Percentiles rank a stretch among this genome's conserved stretches.
Evolutionary conservation across 306 rosid species (phyloP).

Genomic region (Castanopsis chinensis): DNA sequence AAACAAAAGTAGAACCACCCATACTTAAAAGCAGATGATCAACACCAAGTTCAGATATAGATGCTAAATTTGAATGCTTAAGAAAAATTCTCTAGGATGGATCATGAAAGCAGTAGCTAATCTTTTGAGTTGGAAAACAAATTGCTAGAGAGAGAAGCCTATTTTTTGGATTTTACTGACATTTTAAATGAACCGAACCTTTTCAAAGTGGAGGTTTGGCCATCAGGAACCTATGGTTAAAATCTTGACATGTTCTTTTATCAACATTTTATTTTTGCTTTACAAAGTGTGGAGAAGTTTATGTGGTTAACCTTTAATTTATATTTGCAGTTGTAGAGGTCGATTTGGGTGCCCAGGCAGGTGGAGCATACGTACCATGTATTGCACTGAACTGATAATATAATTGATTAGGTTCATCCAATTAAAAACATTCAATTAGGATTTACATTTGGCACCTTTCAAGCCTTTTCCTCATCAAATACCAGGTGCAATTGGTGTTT

Average conservation of each 20-base stretch:
- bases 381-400: not conserved
- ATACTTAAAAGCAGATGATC: too few species aligned
- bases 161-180: too few species aligned
- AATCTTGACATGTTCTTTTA: not conserved
- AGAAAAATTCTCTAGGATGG: too few species aligned
- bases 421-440: not conserved
- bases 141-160: too few species aligned
- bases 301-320: not conserved
- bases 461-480: not conserved
- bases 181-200: too few species aligned
- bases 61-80: too few species aligned
- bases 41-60: too few species aligned
- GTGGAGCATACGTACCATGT: not conserved
- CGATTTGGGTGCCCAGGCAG: not conserved
- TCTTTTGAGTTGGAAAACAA: too few species aligned
- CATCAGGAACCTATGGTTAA: too few species aligned
- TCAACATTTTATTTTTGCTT: not conserved
- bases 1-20: too few species aligned
- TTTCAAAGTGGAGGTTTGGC: too few species aligned
- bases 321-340: not conserved
- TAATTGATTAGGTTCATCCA: not conserved
- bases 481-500: not conserved
- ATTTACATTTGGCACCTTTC: not conserved
- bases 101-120: too few species aligned
- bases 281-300: not conserved